Evolutionary conservation across 2,329 filamentous ascomycete species (phyloP).

Genomic region (Colletotrichum sp.): DNA sequence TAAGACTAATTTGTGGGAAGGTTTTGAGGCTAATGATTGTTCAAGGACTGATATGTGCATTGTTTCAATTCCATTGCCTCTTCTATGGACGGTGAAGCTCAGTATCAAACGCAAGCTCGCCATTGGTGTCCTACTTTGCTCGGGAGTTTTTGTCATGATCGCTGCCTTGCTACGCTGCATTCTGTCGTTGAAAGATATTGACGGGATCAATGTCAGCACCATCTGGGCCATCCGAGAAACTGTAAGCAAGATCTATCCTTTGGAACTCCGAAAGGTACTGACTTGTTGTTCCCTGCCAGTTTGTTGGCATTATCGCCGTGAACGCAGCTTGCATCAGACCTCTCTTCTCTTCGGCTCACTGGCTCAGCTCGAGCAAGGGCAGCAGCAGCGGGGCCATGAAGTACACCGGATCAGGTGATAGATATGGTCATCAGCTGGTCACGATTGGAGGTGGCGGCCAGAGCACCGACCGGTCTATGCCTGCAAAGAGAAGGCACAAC

Average conservation of each 20-base stretch:
- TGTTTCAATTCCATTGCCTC: constrained; percentile 42
- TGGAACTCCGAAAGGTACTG: background rate
- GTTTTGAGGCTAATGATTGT: background rate
- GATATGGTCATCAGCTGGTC: constrained; percentile 26
- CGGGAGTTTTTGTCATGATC: constrained; percentile 47
- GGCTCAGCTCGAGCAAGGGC: constrained; percentile 36
- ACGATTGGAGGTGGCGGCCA: constrained; percentile 28
- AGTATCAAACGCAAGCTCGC: constrained; percentile 40
- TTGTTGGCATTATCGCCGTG: constrained; percentile 47
- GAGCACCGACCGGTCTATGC: background rate
- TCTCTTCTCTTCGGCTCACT: constrained; percentile 36
- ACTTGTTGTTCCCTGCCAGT: constrained; percentile 28
- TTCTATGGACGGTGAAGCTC: constrained; percentile 44
- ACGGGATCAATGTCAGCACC: constrained; percentile 41
- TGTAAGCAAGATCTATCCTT: constrained; percentile 23
- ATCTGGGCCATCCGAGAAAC: constrained; percentile 50
- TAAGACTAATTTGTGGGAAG: background rate
- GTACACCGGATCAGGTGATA: constrained; percentile 27
- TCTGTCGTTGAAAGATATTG: constrained; percentile 37
- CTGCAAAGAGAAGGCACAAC: constrained; percentile 2
- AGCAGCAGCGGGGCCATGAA: constrained; percentile 28
- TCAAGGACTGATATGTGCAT: constrained; percentile 43
- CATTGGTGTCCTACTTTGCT: constrained; percentile 43
- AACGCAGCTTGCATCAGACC: constrained; percentile 47
- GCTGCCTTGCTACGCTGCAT: constrained; percentile 46